Evolutionary conservation across 257 asterid species (phyloP), one percentile per base, ranked within the genome.

Genomic region (Euphrasia confusa): DNA sequence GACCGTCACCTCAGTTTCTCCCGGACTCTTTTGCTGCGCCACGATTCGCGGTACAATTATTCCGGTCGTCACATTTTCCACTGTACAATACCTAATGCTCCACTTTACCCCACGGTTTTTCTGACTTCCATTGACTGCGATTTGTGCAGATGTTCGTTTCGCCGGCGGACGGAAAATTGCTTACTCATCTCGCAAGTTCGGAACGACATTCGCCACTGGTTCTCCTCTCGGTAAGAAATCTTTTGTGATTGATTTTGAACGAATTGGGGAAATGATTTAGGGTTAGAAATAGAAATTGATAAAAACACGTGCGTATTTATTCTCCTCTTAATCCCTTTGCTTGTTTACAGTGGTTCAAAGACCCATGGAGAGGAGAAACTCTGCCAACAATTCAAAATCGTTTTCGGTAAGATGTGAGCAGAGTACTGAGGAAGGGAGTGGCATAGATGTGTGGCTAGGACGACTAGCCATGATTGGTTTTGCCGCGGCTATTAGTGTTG

Each of bases 381-480:
- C 72, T 11, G 66, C 56, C 44, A 49, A 56, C 49, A 72, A 54
- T 58, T 68, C 86, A 15, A 72, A 63, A 60, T 65, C 77, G 40
- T 48, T 78, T 32, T 69, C 85, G 27, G 63, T 91, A 62, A 79
- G 84, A 77, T 88, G 96, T 35, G 95, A 83, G 75, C 98, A 82
- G 87, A 81, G 81, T 71, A 68, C 80, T 45, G 78, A 90, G 50
- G 89, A 71, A 1, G 84, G 87, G 28, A 64, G 61, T 61, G 77
- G 87, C 61, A 54, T 92, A 68, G 95, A 92, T 37, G 77, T 89
- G 60, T 92, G 99, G 96, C 83, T 84, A 32, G 99, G 97, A 35
- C 81, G 95, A 42, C 54, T 87, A 1, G 97, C 97, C 15, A 92
- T 92, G 97, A 37, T 80, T 69, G 90, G 96, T 57, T 90, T 90